Evolutionary conservation across 2,329 filamentous ascomycete genomes (phyloP), one percentile per base, ranked within the genome.

Genomic region (Blastomyces percursus): DNA sequence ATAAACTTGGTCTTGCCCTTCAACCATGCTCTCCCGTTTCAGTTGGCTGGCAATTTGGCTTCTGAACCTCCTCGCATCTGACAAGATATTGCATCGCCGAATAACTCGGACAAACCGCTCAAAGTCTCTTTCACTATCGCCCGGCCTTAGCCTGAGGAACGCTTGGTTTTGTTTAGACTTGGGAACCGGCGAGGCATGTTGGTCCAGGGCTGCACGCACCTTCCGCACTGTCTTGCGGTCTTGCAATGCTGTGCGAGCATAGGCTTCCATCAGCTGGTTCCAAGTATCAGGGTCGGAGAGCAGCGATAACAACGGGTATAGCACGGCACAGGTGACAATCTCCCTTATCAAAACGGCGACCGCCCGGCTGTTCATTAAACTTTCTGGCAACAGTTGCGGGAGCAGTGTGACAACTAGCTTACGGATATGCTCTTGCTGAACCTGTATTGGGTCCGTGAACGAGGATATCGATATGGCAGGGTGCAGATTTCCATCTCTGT

Each of bases 191-290:
- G 90, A 91, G 2, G 94, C 90, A 79, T 99, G 94, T 73, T 97
- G 86, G 74, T 99, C 94, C 59, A 99, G 79, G 9, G 93, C 94
- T 48, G 91, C 93, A 62, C 94, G 86, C 61, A 99, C 83, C 73
- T 91, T 96, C 62, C 90, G 87, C 48, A 99, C 93, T 0, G 92
- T 96, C 66, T 96, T 97, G 46, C 95, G 86, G 73, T 99, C 95
- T 74, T 97, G 94, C 51, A 99, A 81, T 79, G 96, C 88, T 32
- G 88, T 88, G 59, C 90, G 86, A 21, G 91, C 86, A 75, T 88
- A 91, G 62, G 87, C 92, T 75, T 97, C 93, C 82, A 97, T 91
- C 64, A 96, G 76, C 74, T 96, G 92, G 70, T 99, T 97, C 93
- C 93, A 99, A 9, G 89, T 96, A 77, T 99, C 95, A 1, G 95